Evolutionary conservation across 164 flowering plant species (phyloP), one percentile per base, ranked within the genome.

Genomic region (Cinnamomum micranthum): DNA sequence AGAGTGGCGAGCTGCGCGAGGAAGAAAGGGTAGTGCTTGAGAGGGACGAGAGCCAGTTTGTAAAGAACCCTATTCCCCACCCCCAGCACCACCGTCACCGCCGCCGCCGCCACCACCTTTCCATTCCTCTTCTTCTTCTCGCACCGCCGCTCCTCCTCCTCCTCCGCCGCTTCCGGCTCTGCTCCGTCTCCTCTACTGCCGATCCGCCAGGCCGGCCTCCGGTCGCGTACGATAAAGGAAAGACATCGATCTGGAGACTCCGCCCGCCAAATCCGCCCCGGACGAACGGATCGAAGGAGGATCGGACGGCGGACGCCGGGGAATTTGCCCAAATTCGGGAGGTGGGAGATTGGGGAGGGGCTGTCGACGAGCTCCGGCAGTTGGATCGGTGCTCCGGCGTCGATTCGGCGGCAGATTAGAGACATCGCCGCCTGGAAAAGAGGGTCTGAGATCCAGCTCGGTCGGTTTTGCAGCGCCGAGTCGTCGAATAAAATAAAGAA

Each of bases 1-100:
- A 95, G 86, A 58, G 99, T 95, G n/a, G 98, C 96, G 74, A 95
- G 83, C 84, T 95, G 99, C 69, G 99, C 99, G n/a, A 95, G 90
- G 74, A 95, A 95, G 87, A 95, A 95, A 0, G 99, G 99, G 79
- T 92, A 95, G 13, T 87, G 90, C 82, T 88, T 93, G 72, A 95
- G 91, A 35, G 99, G 99, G 31, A 93, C 91, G 59, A 95, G 86
- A 51, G 99, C 98, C 22, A 95, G 86, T 80, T 95, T 95, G 71
- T 95, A 90, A 52, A 95, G 78, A 68, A 95, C 97, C 14, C 99
- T 88, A 81, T 95, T 95, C 71, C 91, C 99, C 6, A 95, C 99
- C 0, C 97, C 99, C 22, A 95, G 64, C 65, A 88, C 85, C 84
- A 90, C 97, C 80, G 99, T 95, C 4, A 78, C 76, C 20, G 79